Evolutionary conservation across 1,139 yeast genomes (phyloP).

Genomic region (Candida tetrigidarum): DNA sequence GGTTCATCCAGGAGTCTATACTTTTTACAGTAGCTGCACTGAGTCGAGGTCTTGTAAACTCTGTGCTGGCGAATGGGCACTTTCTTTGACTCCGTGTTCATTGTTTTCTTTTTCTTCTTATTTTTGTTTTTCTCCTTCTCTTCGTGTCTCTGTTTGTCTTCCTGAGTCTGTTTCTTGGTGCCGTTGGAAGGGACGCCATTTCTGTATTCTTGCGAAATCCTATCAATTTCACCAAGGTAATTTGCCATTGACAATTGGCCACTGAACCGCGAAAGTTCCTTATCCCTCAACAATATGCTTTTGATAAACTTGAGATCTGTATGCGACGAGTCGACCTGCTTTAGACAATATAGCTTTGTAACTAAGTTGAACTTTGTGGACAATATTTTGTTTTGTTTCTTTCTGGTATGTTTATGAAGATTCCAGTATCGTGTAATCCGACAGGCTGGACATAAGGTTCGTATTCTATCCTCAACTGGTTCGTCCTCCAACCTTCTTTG

Average conservation of each 20-base stretch:
- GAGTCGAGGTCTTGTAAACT: not conserved
- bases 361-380: not conserved
- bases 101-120: not conserved
- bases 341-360: slow-evolving; percentile 1
- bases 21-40: slow-evolving; percentile 1
- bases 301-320: not conserved
- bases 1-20: slow-evolving; percentile 4
- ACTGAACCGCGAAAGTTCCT: not conserved
- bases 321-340: slow-evolving; percentile 3
- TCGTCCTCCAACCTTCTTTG: slow-evolving; percentile 2
- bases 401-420: not conserved
- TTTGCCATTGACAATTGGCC: not conserved
- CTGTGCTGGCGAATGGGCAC: not conserved
- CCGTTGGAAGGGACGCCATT: not conserved
- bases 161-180: not conserved
- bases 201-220: not conserved
- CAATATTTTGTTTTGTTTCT: not conserved
- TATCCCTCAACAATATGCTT: not conserved
- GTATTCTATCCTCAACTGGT: slow-evolving; percentile 3
- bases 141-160: not conserved
- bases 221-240: slow-evolving; percentile 4
- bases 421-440: slow-evolving; percentile 1
- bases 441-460: not conserved
- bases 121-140: not conserved
- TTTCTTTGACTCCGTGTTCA: too few species aligned